These are phyloP conservation scores for Lolium rigidum DNA, from an alignment of 176 grass and related monocot species.

Conservation along the genomic window DNA sequence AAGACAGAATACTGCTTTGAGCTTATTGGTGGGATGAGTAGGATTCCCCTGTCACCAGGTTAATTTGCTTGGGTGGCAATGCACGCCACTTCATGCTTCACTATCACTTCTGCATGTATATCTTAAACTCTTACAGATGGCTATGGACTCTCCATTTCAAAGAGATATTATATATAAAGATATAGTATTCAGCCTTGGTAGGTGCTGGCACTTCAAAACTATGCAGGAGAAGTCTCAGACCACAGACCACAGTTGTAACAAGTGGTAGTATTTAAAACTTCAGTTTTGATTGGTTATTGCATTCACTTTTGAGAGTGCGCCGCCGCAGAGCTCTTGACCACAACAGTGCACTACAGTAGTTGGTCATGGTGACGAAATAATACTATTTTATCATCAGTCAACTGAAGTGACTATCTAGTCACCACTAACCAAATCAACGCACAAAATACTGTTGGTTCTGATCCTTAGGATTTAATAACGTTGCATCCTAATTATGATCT, in stretches of 20 bases:
- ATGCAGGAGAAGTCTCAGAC: not conserved
- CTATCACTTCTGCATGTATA: not conserved
- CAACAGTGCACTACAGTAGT: no score
- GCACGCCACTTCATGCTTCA: not conserved
- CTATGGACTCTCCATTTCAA: not conserved
- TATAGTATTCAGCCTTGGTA: not conserved
- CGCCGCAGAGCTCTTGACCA: not conserved
- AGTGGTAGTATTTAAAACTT: not conserved
- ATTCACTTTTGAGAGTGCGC: not conserved
- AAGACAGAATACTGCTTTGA: not conserved
- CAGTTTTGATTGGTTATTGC: not conserved
- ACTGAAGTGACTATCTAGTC: slow-evolving; percentile 1
- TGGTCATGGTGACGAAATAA: not conserved
- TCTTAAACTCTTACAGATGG: not conserved
- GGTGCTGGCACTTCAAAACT: not conserved
- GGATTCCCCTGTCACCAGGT: not conserved
- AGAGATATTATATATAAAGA: not conserved
- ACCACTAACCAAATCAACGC: not conserved
- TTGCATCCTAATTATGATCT: not conserved
- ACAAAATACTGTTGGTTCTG: not conserved
- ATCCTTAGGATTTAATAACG: not conserved
- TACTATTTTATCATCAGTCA: slow-evolving; percentile 1
- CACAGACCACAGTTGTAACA: not conserved
- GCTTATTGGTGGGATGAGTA: not conserved
- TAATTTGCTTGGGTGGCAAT: slow-evolving; percentile 4